Conservation (phyloP, 306 rosid species). For the Lathyrus tuberosus region DNA sequence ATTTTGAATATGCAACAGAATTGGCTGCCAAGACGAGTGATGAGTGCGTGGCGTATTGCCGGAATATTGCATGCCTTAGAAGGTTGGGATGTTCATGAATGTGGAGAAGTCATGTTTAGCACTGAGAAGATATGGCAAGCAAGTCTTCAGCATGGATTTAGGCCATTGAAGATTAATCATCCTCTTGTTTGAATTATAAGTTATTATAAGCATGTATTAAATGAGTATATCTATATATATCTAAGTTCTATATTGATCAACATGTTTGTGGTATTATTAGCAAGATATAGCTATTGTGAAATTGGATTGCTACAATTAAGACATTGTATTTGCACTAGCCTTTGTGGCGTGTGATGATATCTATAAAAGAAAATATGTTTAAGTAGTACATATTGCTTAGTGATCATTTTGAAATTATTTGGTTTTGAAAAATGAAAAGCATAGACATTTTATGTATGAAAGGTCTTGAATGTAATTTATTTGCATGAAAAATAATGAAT, state of each 20-base stretch:
- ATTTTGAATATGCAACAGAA: constrained; percentile 40
- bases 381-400: not conserved
- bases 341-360: not conserved
- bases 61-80: constrained; percentile 73
- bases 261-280: not conserved
- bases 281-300: not conserved
- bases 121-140: constrained; percentile 67
- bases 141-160: constrained; percentile 70
- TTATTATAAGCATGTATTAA: not conserved
- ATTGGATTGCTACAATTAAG: not conserved
- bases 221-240: not conserved
- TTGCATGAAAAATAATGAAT: not conserved
- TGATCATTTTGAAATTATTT: not conserved
- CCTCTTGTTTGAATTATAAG: constrained; percentile 7
- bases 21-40: constrained; percentile 83
- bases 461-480: not conserved
- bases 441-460: not conserved
- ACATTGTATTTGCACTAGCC: not conserved
- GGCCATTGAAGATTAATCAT: constrained; percentile 47
- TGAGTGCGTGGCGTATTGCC: constrained; percentile 82
- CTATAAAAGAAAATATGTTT: not conserved
- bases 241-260: not conserved
- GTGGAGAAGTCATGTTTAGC: constrained; percentile 51
- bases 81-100: constrained; percentile 70
- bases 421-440: not conserved